These are phyloP conservation scores for Aspergillus pseudotamarii DNA, from an alignment of 2,329 filamentous ascomycete genomes.

Conservation along the genomic window DNA sequence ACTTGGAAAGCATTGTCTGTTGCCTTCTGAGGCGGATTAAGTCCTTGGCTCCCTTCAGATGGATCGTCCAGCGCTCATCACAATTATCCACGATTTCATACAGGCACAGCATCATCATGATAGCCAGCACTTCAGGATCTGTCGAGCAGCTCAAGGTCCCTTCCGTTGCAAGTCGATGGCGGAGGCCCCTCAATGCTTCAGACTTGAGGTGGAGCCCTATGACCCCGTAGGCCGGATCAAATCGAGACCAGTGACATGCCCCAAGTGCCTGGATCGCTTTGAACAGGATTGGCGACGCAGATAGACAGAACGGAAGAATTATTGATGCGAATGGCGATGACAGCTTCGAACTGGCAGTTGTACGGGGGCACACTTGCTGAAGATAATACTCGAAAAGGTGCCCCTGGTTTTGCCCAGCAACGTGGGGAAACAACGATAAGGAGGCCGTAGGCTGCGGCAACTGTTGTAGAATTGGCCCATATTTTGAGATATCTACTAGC, in stretches of 20 bases:
- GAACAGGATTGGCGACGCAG: conserved; percentile 41
- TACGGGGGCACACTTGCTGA: conserved; percentile 44
- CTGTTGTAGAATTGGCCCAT: neutral
- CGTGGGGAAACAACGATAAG: conserved; percentile 33
- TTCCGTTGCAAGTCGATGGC: conserved; percentile 34
- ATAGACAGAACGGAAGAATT: conserved; percentile 42
- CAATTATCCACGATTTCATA: conserved; percentile 50
- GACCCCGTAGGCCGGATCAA: conserved; percentile 32
- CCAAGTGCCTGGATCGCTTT: conserved; percentile 43
- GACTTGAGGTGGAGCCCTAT: conserved; percentile 42
- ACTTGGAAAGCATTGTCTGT: conserved; percentile 11
- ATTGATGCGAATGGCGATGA: conserved; percentile 44
- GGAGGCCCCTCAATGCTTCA: conserved; percentile 40
- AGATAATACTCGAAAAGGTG: conserved; percentile 45
- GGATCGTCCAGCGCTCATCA: conserved; percentile 51
- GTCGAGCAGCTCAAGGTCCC: conserved; percentile 30
- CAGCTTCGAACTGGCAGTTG: conserved; percentile 38
- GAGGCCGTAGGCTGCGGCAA: conserved; percentile 16
- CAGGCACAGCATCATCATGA: conserved; percentile 52
- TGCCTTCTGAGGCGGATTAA: conserved; percentile 46
- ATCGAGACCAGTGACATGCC: conserved; percentile 41
- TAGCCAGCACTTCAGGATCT: conserved; percentile 42
- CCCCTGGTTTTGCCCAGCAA: conserved; percentile 31
- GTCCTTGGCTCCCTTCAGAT: conserved; percentile 52
- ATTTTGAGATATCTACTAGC: neutral